Evolutionary conservation across 208 protist species (phyloP), one percentile per base, ranked within the genome.

Genomic region (Trypanosoma grayi): DNA sequence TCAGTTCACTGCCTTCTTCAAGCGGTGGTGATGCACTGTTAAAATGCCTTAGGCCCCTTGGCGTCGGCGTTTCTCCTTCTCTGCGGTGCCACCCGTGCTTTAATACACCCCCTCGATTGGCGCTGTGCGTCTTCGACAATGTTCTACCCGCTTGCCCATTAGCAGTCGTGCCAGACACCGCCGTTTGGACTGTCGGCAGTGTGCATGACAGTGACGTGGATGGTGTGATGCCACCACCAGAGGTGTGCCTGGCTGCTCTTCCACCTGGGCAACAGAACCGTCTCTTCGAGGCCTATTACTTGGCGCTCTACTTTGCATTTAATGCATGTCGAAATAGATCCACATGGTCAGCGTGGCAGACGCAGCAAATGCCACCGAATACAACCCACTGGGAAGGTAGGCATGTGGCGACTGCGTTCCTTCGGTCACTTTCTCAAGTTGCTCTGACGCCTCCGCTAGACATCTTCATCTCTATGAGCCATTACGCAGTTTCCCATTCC

Each of bases 161-260:
- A 41, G 60, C 31, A 11, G 51, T 25, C 16, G 37, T 67, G 16
- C 60, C 60, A 13, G 48, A 51, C n/a, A 59, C 37, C 11, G 13
- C 51, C 34, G 51, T 67, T 28, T 67, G 60, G 60, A 67, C 60
- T 6, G 41, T 60, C 10, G 48, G 2, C 11, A 50, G 18, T 40
- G 0, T 67, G 6, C 60, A 67, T 30, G 60, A 67, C 44, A 24
- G 44, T 40, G 60, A 67, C 43, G 20, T 59, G 16, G 60, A 67
- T 7, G 60, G 60, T 24, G 13, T 67, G 16, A 67, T 67, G 60
- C 60, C 60, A 14, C 9, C 60, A 44, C 27, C 18, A 44, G 47
- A 67, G 31, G 25, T 34, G 14, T 67, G 60, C 33, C 60, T 30
- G 5, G 1, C 50, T 24, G 37, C 43, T 24, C 37, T 54, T 52